phyloP scores from a whole-genome alignment of 2,329 filamentous ascomycete genomes.

The Scopulariopsis brevicaulis region DNA sequence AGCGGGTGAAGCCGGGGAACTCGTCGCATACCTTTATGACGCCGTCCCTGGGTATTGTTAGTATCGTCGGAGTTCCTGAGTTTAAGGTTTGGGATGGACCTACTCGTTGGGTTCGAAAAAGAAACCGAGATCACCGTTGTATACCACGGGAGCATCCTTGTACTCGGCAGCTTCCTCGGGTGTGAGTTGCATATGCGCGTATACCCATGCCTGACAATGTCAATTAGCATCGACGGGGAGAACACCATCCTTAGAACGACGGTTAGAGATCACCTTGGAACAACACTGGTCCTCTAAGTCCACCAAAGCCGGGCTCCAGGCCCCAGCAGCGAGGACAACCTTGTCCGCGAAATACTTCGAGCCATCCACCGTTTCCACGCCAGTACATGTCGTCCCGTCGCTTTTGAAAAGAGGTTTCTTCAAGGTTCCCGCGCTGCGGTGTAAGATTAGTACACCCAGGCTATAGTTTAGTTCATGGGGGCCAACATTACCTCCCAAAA shows the following conservation, averaged over 20 bases:
- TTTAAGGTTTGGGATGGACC: background rate
- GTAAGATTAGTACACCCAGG: background rate
- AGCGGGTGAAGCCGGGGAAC: conserved; percentile 25
- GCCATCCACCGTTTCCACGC: conserved; percentile 27
- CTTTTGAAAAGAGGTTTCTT: conserved; percentile 24
- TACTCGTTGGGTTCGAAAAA: conserved; percentile 34
- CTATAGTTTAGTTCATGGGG: background rate
- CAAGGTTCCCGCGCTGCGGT: conserved; percentile 27
- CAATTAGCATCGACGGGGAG: background rate
- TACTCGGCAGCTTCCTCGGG: conserved; percentile 26
- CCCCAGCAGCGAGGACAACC: conserved; percentile 27
- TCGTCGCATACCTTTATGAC: conserved; percentile 25
- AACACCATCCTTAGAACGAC: background rate
- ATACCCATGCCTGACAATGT: conserved; percentile 26
- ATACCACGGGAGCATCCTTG: conserved; percentile 28
- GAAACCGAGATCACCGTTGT: conserved; percentile 33
- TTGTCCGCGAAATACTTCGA: conserved; percentile 28
- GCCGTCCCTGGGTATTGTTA: conserved; percentile 12
- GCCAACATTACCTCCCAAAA: conserved; percentile 19
- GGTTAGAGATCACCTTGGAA: conserved; percentile 15
- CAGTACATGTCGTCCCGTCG: conserved; percentile 22
- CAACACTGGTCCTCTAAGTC: conserved; percentile 24
- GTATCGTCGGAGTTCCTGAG: background rate
- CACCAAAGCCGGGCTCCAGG: conserved; percentile 22
- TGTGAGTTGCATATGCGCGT: conserved; percentile 29